These are phyloP conservation scores for Colletotrichum trifolii DNA, from an alignment of 2,329 filamentous ascomycete species.

Conservation along the genomic window DNA sequence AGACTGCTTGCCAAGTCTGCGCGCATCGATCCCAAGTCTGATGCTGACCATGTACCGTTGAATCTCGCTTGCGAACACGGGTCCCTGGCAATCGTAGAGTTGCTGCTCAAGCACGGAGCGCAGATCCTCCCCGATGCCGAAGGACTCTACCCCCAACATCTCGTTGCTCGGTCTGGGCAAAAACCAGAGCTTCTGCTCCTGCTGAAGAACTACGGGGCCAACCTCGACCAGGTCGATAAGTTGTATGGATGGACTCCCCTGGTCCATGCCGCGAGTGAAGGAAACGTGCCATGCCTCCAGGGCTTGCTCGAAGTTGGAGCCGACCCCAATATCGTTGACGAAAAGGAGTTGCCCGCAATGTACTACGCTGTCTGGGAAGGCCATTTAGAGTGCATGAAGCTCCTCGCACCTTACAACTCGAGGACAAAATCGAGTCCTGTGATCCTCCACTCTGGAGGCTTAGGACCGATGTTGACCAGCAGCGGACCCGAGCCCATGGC, in stretches of 20 bases:
- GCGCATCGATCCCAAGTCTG: constrained; percentile 86
- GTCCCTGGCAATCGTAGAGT: constrained; percentile 83
- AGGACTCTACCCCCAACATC: constrained; percentile 95
- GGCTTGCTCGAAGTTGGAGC: constrained; percentile 83
- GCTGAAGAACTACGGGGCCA: constrained; percentile 85
- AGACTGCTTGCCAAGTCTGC: constrained; percentile 81
- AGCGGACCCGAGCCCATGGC: constrained; percentile 69
- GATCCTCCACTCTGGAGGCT: constrained; percentile 52
- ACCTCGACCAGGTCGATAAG: constrained; percentile 93
- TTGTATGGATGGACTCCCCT: constrained; percentile 97
- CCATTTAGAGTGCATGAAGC: constrained; percentile 91
- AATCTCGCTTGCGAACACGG: constrained; percentile 96
- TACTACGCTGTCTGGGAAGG: constrained; percentile 99
- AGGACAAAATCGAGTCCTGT: constrained; percentile 56
- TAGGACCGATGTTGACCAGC: constrained; percentile 60
- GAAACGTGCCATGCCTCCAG: constrained; percentile 88
- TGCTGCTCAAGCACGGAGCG: constrained; percentile 84
- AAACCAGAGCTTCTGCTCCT: constrained; percentile 82
- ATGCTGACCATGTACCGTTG: constrained; percentile 91
- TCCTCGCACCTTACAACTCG: constrained; percentile 74
- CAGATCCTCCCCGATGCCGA: constrained; percentile 93
- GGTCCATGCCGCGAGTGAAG: constrained; percentile 96
- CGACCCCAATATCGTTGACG: constrained; percentile 83
- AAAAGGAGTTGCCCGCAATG: constrained; percentile 93
- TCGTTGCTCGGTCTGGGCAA: constrained; percentile 90